Percentiles rank a stretch among this genome's conserved stretches.
These are phyloP conservation scores for Selenicereus undatus DNA, from an alignment of 148 eudicot species.

Conservation along the genomic window DNA sequence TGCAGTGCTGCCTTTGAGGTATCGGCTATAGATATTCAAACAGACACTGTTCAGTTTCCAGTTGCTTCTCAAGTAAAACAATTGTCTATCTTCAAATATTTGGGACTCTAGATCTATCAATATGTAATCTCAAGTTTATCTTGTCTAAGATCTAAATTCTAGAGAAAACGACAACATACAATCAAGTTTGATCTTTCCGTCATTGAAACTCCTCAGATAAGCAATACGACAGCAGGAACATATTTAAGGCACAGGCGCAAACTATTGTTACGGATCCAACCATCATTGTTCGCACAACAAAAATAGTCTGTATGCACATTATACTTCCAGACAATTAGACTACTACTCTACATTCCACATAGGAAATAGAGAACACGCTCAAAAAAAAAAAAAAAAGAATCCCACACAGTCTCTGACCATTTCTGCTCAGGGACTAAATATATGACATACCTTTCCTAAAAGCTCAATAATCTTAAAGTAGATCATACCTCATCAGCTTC, in stretches of 20 bases:
- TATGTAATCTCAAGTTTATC: too few relatives aligned
- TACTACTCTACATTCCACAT: too few relatives aligned
- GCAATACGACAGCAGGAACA: constrained; percentile 36
- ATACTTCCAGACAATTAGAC: background rate
- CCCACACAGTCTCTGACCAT: background rate
- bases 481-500: constrained; percentile 80
- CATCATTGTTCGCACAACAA: background rate
- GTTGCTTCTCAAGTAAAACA: too few relatives aligned
- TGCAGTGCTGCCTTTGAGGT: too few relatives aligned
- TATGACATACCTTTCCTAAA: background rate
- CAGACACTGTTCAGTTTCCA: too few relatives aligned
- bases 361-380: background rate
- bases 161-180: background rate
- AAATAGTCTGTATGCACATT: background rate
- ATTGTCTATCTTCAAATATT: too few relatives aligned
- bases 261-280: background rate
- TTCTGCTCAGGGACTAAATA: background rate
- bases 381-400: background rate
- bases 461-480: background rate
- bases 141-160: background rate
- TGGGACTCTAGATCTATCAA: too few relatives aligned
- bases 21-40: too few relatives aligned
- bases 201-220: background rate
- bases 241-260: background rate
- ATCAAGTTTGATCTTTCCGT: background rate